Evolutionary conservation across 805 yeast species (phyloP).

Genomic region (Kluyveromyces siamensis): DNA sequence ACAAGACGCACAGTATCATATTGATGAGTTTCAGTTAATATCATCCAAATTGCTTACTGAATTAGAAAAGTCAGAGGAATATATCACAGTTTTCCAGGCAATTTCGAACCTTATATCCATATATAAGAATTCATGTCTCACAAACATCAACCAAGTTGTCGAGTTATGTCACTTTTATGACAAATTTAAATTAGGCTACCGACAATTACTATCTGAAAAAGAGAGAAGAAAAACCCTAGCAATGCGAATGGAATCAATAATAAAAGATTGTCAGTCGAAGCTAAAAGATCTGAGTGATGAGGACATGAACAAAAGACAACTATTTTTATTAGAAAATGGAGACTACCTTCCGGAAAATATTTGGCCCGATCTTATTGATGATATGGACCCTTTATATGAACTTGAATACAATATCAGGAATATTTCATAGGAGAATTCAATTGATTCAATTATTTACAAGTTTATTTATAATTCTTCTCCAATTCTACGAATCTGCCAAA

Average conservation of each 20-base stretch:
- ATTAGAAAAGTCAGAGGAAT: slow-evolving; percentile 22
- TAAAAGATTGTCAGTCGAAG: slow-evolving; percentile 34
- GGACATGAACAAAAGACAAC: slow-evolving; percentile 36
- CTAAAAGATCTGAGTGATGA: slow-evolving; percentile 33
- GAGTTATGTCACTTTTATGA: slow-evolving; percentile 41
- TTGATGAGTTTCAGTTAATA: slow-evolving; percentile 9
- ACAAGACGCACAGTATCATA: slow-evolving; percentile 13
- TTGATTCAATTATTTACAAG: slow-evolving; percentile 4
- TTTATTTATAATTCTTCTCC: slow-evolving; percentile 39
- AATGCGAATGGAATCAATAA: slow-evolving; percentile 30
- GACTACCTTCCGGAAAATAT: slow-evolving; percentile 48
- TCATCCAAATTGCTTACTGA: slow-evolving; percentile 13
- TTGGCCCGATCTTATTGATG: slow-evolving; percentile 37
- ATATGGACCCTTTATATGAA: slow-evolving; percentile 21
- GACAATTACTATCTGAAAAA: slow-evolving; percentile 42
- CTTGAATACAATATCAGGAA: slow-evolving; percentile 13
- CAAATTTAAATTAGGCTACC: slow-evolving; percentile 43
- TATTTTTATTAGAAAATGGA: slow-evolving; percentile 41
- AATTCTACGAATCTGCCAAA: slow-evolving; percentile 42
- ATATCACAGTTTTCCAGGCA: slow-evolving; percentile 21
- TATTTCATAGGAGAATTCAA: neutral
- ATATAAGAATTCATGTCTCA: slow-evolving; percentile 21
- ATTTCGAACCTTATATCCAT: slow-evolving; percentile 27
- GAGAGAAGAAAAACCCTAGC: slow-evolving; percentile 40
- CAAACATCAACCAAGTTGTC: slow-evolving; percentile 19